phyloP scores from a whole-genome alignment of 2,329 filamentous ascomycete species.

The Colletotrichum spinosum region DNA sequence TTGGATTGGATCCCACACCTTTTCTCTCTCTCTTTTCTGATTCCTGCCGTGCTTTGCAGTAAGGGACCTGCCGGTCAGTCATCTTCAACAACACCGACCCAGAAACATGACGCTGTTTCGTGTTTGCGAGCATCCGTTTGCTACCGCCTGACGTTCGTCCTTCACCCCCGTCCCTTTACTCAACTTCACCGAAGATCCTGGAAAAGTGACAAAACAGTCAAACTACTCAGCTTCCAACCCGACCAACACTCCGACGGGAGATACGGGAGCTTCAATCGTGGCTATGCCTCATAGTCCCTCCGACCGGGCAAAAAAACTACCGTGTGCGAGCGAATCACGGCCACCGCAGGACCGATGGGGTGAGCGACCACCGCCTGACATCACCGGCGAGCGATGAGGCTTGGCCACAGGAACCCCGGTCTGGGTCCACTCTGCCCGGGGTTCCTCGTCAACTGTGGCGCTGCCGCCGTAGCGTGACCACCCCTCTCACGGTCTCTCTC shows the following conservation, averaged over 20 bases:
- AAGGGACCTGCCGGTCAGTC: no score
- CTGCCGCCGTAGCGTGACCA: slow-evolving; percentile 22
- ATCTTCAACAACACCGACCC: no score
- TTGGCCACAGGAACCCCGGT: slow-evolving; percentile 9
- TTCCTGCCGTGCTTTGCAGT: background rate
- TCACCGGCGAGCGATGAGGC: slow-evolving; percentile 21
- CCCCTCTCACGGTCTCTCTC: background rate
- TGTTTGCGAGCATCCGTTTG: background rate
- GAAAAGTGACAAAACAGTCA: background rate
- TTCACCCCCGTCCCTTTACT: no score
- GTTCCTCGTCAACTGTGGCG: slow-evolving; percentile 29
- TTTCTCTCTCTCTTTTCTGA: background rate
- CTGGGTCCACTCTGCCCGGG: background rate
- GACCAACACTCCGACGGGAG: no score
- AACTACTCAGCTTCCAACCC: background rate
- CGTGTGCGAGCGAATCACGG: slow-evolving; percentile 15
- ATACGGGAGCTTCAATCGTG: no score
- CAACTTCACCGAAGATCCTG: no score
- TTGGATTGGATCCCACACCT: background rate
- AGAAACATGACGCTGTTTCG: background rate
- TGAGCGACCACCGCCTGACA: slow-evolving; percentile 24
- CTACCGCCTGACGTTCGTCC: no score
- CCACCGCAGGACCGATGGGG: slow-evolving; percentile 6
- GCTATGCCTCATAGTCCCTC: no score
- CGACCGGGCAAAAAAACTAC: no score